Conservation (phyloP, 805 yeast species). For the Kodamaea laetipori region DNA sequence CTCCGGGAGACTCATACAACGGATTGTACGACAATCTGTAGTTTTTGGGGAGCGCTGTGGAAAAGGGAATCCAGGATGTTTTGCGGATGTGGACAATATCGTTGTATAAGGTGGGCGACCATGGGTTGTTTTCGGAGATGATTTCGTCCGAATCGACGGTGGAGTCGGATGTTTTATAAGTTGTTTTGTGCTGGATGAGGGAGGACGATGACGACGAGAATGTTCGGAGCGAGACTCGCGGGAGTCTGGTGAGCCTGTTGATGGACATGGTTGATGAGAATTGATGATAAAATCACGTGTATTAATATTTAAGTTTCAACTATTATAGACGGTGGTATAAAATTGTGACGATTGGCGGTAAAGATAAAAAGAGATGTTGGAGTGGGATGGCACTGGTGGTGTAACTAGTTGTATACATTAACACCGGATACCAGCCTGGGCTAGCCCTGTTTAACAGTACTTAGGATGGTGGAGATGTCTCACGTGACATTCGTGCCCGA, state of each 20-base stretch:
- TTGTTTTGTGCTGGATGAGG: slow-evolving; percentile 19
- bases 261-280: too few relatives aligned
- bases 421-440: too few relatives aligned
- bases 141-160: slow-evolving; percentile 46
- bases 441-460: too few relatives aligned
- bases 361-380: too few relatives aligned
- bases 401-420: too few relatives aligned
- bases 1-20: slow-evolving; percentile 63
- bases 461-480: too few relatives aligned
- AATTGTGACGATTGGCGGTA: too few relatives aligned
- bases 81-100: slow-evolving; percentile 47
- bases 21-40: slow-evolving; percentile 61
- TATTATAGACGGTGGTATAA: too few relatives aligned
- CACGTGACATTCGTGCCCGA: background rate
- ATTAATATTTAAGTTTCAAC: too few relatives aligned
- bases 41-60: slow-evolving; percentile 51
- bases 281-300: too few relatives aligned
- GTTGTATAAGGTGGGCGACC: slow-evolving; percentile 47
- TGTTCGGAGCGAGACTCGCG: slow-evolving; percentile 5
- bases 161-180: slow-evolving; percentile 31
- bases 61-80: slow-evolving; percentile 31
- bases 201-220: background rate
- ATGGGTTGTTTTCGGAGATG: slow-evolving; percentile 44
- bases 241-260: background rate
- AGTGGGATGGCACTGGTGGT: too few relatives aligned